Conservation (phyloP, 805 yeast genomes). For the Komagataella pseudopastoris region DNA sequence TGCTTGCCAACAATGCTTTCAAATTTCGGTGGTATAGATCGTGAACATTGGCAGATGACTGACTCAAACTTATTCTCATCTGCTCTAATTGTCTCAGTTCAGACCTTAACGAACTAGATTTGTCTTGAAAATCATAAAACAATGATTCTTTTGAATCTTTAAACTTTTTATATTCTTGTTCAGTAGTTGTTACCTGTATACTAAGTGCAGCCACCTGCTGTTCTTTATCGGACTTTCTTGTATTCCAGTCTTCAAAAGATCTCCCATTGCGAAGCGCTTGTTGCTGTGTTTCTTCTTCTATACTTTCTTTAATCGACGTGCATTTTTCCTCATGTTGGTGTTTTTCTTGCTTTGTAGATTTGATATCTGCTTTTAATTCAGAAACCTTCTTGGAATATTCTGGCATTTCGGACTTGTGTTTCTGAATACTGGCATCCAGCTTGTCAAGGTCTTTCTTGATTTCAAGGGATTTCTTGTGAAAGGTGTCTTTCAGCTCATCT, state of each 20-base stretch:
- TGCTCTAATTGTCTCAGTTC: constrained; percentile 11
- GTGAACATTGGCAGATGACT: background rate
- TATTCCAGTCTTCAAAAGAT: constrained; percentile 4
- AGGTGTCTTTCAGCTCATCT: constrained; percentile 8
- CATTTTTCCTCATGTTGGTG: background rate
- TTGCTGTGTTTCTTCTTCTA: background rate
- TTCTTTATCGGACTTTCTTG: background rate
- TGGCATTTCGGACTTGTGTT: background rate
- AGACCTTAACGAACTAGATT: constrained; percentile 3
- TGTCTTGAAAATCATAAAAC: constrained; percentile 2
- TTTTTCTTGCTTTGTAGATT: background rate
- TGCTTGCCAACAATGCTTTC: constrained; percentile 21
- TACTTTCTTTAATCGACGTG: background rate
- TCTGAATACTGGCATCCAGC: background rate
- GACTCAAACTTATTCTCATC: constrained; percentile 21
- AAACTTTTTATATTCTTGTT: background rate
- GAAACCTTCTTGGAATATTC: background rate
- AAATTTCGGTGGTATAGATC: background rate
- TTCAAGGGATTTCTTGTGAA: background rate
- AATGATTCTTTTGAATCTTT: background rate
- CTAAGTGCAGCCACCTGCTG: background rate
- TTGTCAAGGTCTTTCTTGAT: background rate
- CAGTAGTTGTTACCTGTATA: background rate
- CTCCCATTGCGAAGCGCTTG: background rate
- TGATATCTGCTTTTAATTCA: background rate